These are phyloP conservation scores for Colletotrichum sublineola DNA, from an alignment of 2,329 filamentous ascomycete genomes.

Conservation along the genomic window DNA sequence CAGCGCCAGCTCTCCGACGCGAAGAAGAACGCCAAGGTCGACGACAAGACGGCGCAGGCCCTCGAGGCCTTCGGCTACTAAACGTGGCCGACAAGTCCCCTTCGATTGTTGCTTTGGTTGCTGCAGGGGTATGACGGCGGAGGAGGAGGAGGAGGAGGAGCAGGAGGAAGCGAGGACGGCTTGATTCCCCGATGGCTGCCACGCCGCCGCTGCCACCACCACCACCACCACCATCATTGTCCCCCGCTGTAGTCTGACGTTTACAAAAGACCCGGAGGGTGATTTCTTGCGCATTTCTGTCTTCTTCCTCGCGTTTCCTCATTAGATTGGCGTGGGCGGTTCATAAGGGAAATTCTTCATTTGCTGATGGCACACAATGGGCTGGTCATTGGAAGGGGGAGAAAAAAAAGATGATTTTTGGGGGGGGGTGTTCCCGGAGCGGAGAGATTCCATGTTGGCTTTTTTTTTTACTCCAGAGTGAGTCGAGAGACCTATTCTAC, in stretches of 20 bases:
- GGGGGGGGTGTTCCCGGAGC: slow-evolving; percentile 24
- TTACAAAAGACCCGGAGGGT: slow-evolving; percentile 35
- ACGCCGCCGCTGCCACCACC: slow-evolving; percentile 4
- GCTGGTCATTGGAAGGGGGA: slow-evolving; percentile 49
- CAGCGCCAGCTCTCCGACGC: slow-evolving; percentile 91
- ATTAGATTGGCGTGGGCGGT: slow-evolving; percentile 68
- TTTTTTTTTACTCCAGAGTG: slow-evolving; percentile 4
- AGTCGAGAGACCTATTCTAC: slow-evolving; percentile 19
- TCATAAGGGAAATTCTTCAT: slow-evolving; percentile 64
- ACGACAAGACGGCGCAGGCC: slow-evolving; percentile 88
- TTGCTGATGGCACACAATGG: slow-evolving; percentile 59
- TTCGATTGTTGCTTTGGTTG: slow-evolving; percentile 22
- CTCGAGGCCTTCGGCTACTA: slow-evolving; percentile 95
- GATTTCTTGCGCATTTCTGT: slow-evolving; percentile 48
- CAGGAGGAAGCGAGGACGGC: slow-evolving; percentile 1
- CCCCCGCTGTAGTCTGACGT: slow-evolving; percentile 15
- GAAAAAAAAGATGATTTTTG: slow-evolving; percentile 37
- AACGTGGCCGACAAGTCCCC: slow-evolving; percentile 45
- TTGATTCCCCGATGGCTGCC: slow-evolving; percentile 41
- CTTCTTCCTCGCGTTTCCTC: slow-evolving; percentile 64
- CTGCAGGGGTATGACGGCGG: slow-evolving; percentile 18
- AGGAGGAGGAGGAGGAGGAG: not conserved
- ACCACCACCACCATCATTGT: slow-evolving; percentile 15
- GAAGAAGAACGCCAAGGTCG: slow-evolving; percentile 90
- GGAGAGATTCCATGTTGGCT: slow-evolving; percentile 5